Evolutionary conservation across 257 asterid species (phyloP).

Genomic region (Nicotiana noctiflora): DNA sequence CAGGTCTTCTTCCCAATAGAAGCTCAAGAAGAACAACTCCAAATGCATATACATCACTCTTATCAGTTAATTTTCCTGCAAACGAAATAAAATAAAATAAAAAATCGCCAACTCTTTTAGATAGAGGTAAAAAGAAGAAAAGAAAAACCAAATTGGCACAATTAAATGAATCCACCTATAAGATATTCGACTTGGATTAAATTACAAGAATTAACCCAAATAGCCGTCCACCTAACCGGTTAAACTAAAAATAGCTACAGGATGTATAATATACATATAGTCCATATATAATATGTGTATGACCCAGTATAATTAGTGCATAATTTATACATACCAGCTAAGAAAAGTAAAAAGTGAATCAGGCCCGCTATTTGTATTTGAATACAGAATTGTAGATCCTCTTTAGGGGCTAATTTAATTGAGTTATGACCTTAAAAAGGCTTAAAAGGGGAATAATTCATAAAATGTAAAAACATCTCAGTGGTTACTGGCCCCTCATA

Average conservation of each 20-base stretch:
- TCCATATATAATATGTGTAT: no score
- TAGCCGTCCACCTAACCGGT: no score
- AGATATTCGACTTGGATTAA: neutral
- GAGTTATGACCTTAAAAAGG: neutral
- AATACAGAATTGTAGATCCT: neutral
- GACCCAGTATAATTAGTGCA: no score
- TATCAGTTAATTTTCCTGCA: conserved; percentile 59
- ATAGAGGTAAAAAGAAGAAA: neutral
- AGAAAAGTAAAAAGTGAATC: no score
- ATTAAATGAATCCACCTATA: neutral
- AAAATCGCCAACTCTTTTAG: neutral
- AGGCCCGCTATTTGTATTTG: neutral
- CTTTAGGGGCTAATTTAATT: neutral
- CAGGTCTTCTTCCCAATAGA: conserved; percentile 58
- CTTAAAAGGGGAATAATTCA: neutral
- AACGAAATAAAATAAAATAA: neutral
- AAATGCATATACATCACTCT: conserved; percentile 76
- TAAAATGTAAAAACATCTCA: neutral
- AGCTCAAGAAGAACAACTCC: conserved; percentile 79
- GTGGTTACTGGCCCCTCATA: neutral
- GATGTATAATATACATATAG: no score
- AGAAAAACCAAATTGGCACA: neutral
- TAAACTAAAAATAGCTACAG: no score
- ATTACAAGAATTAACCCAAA: no score
- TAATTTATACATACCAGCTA: no score